These are phyloP conservation scores for Apostasia shenzhenica DNA, from an alignment of 106 monocot species.

Conservation along the genomic window DNA sequence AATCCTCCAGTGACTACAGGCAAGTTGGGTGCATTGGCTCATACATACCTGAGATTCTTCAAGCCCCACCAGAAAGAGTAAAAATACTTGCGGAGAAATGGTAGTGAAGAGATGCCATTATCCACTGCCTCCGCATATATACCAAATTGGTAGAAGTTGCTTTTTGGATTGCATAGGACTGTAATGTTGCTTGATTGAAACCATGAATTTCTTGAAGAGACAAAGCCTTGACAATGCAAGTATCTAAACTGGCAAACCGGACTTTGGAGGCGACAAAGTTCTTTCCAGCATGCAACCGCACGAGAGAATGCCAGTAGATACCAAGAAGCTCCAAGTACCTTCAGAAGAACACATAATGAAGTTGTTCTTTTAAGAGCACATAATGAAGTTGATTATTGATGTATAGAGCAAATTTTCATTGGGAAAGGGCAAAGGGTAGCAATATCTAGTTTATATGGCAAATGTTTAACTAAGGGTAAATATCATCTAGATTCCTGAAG, in stretches of 20 bases:
- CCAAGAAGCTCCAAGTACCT: slow-evolving; percentile 80
- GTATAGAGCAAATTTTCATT: too few relatives aligned
- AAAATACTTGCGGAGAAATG: slow-evolving; percentile 42
- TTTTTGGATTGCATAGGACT: slow-evolving; percentile 38
- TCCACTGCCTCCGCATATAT: slow-evolving; percentile 62
- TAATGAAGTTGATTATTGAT: too few relatives aligned
- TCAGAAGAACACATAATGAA: background rate
- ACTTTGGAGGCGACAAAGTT: slow-evolving; percentile 36
- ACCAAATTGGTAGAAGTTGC: slow-evolving; percentile 48
- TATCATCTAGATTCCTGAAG: too few relatives aligned
- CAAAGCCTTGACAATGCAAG: slow-evolving; percentile 36
- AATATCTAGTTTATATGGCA: too few relatives aligned
- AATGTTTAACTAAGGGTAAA: too few relatives aligned
- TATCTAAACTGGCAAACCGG: slow-evolving; percentile 35
- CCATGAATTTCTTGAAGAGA: slow-evolving; percentile 37
- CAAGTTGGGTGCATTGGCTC: background rate
- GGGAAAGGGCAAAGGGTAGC: too few relatives aligned
- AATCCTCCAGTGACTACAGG: background rate
- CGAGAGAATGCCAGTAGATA: slow-evolving; percentile 68
- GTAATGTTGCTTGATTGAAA: slow-evolving; percentile 49
- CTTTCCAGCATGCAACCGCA: slow-evolving; percentile 70
- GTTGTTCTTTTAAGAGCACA: background rate
- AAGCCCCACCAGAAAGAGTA: slow-evolving; percentile 66
- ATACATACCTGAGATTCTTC: slow-evolving; percentile 38
- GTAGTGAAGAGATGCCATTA: slow-evolving; percentile 17